Conservation (phyloP, 345 rosid species). For the Trapa incisa region DNA sequence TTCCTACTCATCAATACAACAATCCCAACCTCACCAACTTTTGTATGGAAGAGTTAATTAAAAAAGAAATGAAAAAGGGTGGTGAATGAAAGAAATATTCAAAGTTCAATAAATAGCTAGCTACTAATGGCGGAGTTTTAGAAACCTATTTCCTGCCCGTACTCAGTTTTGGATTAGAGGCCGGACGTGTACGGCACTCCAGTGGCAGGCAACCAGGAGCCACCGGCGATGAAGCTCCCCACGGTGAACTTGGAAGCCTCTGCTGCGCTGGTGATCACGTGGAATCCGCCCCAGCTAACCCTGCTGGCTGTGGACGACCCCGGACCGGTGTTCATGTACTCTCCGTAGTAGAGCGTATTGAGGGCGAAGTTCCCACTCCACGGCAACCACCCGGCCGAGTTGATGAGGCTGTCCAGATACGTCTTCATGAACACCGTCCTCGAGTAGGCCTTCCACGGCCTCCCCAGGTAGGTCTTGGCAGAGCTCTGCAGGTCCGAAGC, state of each 20-base stretch:
- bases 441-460: constrained; percentile 41
- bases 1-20: no score
- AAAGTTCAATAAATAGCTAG: no score
- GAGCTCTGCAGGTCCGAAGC: constrained; percentile 35
- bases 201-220: constrained; percentile 32
- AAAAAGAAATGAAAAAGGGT: no score
- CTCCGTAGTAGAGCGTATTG: constrained; percentile 10
- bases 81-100: no score
- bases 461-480: constrained; percentile 29
- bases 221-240: constrained; percentile 27
- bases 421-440: constrained; percentile 5
- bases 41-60: no score
- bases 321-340: no score
- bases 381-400: constrained; percentile 37
- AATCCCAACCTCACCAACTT: no score
- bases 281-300: constrained; percentile 35
- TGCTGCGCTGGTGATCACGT: constrained; percentile 20
- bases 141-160: no score
- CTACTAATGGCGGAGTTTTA: no score
- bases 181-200: constrained; percentile 37
- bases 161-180: constrained; percentile 11
- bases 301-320: constrained; percentile 30
- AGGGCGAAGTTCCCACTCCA: constrained; percentile 41
- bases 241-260: constrained; percentile 33
- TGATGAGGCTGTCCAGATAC: constrained; percentile 25